Evolutionary conservation across 805 yeast genomes (phyloP), one percentile per base, ranked within the genome.

Genomic region (Metschnikowia proteae): DNA sequence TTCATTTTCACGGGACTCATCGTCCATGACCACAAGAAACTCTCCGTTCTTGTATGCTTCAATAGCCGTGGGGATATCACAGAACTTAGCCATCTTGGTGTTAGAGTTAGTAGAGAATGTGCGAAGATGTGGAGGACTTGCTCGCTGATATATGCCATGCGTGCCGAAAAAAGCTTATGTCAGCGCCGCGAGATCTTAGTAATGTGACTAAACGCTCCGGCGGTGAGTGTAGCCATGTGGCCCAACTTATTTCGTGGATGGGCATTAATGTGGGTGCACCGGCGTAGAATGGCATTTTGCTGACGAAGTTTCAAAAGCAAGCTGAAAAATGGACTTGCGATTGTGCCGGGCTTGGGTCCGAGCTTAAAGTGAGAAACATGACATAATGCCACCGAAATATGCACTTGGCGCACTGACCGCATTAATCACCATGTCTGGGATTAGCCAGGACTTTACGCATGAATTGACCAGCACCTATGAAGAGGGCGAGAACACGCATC

Each of bases 21-120:
- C 97, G 66, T 94, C 99, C 87, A 94, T 86, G n/a, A 94, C 99
- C 41, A 94, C 80, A 42, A 94, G 75, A 61, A 92, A 90, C 65
- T 89, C 87, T 29, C 95, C 95, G 49, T 79, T 78, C 54, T 79
- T 61, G 57, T 58, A 78, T 0, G 88, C 90, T 59, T 81, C 82
- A 25, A 87, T 63, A 29, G 95, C 94, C 49, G 84, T 88, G 46
- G 82, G 78, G 40, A 87, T 81, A 13, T 83, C 65, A 26, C 78
- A 67, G 60, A 83, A 84, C 6, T 43, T 43, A 17, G 57, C 33
- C 59, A 57, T 57, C n/a, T 42, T 31, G 26, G 26, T 35, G 25
- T 31, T 29, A 11, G 13, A 25, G 26, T 37, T 37, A 23, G 17
- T 37, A 29, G 39, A 8, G 25, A 38, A 28, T 27, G 31, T 42